Evolutionary conservation across 1,284 basidiomycete species (phyloP).

Genomic region (Marasmius fiardii): DNA sequence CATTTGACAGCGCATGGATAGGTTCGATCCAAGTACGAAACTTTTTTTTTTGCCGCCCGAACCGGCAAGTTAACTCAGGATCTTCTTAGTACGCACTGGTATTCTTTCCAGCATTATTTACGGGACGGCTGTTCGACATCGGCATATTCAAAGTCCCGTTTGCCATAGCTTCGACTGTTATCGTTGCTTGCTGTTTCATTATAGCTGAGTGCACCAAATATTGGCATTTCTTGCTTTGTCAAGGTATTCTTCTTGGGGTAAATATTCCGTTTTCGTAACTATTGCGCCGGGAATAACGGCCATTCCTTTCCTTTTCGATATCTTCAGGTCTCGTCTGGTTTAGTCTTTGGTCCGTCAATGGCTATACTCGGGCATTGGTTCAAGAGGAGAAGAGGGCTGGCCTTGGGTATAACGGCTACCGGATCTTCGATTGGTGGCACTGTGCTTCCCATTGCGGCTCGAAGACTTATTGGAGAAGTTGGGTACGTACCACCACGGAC

Average conservation of each 20-base stretch:
- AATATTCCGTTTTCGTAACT: too few relatives aligned
- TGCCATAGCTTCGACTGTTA: neutral
- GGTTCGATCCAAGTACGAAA: conserved; percentile 35
- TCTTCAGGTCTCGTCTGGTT: conserved; percentile 9
- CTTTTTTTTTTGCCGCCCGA: too few relatives aligned
- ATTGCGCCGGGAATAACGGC: too few relatives aligned
- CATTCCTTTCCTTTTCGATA: neutral
- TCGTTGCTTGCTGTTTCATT: neutral
- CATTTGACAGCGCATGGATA: conserved; percentile 45
- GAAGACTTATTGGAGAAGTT: conserved; percentile 33
- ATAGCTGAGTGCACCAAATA: neutral
- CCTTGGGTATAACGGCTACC: conserved; percentile 38
- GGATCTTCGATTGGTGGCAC: conserved; percentile 47
- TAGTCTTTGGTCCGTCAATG: conserved; percentile 26
- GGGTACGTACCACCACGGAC: conserved; percentile 28
- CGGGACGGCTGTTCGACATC: neutral
- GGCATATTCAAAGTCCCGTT: neutral
- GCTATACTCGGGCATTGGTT: conserved; percentile 47
- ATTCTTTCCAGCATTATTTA: conserved; percentile 35
- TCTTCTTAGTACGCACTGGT: conserved; percentile 37
- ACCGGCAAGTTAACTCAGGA: neutral
- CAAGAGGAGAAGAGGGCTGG: conserved; percentile 36
- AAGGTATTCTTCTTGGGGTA: neutral
- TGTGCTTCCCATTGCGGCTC: conserved; percentile 42
- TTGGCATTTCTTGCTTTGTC: neutral